These are phyloP conservation scores for Tulasnella sp. DNA, from an alignment of 768 basidiomycete species.

Conservation along the genomic window DNA sequence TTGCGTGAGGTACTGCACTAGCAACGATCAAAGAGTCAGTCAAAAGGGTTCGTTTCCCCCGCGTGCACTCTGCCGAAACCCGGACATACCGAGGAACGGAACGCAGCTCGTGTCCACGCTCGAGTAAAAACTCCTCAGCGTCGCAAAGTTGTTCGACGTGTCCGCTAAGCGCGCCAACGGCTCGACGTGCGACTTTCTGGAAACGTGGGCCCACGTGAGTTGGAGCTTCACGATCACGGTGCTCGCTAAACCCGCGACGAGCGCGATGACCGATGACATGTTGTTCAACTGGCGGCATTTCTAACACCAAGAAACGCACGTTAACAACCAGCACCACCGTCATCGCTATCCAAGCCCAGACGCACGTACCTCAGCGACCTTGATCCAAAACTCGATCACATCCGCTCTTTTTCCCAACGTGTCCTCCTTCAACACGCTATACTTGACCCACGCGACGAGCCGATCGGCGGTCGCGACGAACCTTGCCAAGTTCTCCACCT, in stretches of 20 bases:
- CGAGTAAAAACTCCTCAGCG: not conserved
- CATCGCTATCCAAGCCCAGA: not conserved
- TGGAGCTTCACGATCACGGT: not conserved
- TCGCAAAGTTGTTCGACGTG: constrained; percentile 5
- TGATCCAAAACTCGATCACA: constrained; percentile 62
- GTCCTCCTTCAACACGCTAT: constrained; percentile 44
- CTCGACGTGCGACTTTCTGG: not conserved
- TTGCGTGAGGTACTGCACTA: constrained; percentile 2
- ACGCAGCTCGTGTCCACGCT: constrained; percentile 7
- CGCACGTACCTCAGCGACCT: constrained; percentile 55
- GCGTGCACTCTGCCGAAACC: not conserved
- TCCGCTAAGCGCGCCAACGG: constrained; percentile 1
- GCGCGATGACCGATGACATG: not conserved
- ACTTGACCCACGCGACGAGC: constrained; percentile 55
- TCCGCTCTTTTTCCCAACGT: constrained; percentile 43
- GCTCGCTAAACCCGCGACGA: not conserved
- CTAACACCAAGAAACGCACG: not conserved
- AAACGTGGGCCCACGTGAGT: constrained; percentile 8
- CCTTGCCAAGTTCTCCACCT: constrained; percentile 33
- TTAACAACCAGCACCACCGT: not conserved
- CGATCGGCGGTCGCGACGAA: constrained; percentile 49
- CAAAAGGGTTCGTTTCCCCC: not conserved
- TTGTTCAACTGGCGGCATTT: constrained; percentile 7
- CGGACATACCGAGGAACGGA: constrained; percentile 3
- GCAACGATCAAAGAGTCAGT: not conserved